Base-by-base conservation (phyloP, 1,139 yeast genomes). In the Entelexis paramagnoliae region DNA sequence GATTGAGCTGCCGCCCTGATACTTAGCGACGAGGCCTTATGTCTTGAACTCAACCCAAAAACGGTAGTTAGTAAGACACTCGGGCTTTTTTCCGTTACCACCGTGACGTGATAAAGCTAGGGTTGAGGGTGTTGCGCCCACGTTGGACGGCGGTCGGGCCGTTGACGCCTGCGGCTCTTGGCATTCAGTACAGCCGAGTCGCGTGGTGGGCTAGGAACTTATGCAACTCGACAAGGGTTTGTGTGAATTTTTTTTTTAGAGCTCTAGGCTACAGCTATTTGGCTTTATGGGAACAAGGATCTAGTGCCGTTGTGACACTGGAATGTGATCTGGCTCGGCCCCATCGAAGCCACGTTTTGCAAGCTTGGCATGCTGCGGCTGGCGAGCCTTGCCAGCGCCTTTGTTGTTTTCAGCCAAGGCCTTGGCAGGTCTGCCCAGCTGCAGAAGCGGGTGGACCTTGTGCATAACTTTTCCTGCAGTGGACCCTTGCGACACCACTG, bases 31-130 rank as follows among this genome's bases (percentile, higher is more conserved):
- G 36, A 8, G 22, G 33, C 44, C 44, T 40, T 42, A 32, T 20
- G 46, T 42, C 36, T 32, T 29, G 20, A 32, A 42, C 36, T 42
- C 46, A 42, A 42, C 35, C 46, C 46, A 30, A 42, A 42, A 30
- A 22, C 24, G 28, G 36, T 32, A 30, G 46, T 42, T 42, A 42
- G 46, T 42, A 19, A 42, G 35, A 30, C 22, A 20, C 46, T 32
- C 46, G 46, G 46, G 14, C 32, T 42, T 42, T 42, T 40, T 24
- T 30, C 46, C 28, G 46, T 16, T 42, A 32, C 45, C 34, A 36
- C 28, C 28, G 20, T 14, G 36, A 42, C 46, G 29, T 32, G 46
- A 30, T 42, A 42, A 30, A 20, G 38, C 46, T 32, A 42, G 46
- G 46, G 46, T 22, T 9, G 11, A 32, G 46, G 46, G 36, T 20